Conservation (phyloP, 2,329 filamentous ascomycete genomes). For the Aspergillus sp. region DNA sequence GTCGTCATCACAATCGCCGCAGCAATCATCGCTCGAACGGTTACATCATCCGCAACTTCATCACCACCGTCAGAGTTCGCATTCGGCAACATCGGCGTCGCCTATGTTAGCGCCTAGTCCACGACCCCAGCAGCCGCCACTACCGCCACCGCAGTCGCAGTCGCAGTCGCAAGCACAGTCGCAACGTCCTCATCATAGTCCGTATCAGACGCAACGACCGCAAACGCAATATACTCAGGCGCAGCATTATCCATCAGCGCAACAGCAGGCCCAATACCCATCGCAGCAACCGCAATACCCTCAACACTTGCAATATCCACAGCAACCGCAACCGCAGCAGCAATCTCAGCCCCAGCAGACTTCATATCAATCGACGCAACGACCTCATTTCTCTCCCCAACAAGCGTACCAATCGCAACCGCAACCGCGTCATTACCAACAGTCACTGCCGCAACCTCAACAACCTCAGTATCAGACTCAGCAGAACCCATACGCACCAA, state of each 20-base stretch:
- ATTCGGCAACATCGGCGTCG: constrained; percentile 15
- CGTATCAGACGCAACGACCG: constrained; percentile 10
- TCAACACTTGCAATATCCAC: constrained; percentile 5
- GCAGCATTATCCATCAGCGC: constrained; percentile 11
- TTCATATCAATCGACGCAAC: constrained; percentile 3
- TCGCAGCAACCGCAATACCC: constrained; percentile 12
- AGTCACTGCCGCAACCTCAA: constrained; percentile 7
- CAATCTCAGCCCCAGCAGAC: neutral
- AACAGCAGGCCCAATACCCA: constrained; percentile 12
- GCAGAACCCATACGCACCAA: constrained; percentile 7
- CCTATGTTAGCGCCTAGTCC: constrained; percentile 19
- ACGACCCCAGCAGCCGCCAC: constrained; percentile 15
- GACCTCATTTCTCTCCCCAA: constrained; percentile 4
- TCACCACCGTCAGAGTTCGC: constrained; percentile 15
- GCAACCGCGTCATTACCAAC: constrained; percentile 5
- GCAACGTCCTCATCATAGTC: constrained; percentile 7
- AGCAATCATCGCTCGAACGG: constrained; percentile 22
- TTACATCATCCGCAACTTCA: constrained; percentile 8
- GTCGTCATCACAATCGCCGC: constrained; percentile 28
- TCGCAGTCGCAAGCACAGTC: constrained; percentile 20
- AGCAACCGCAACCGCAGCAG: constrained; percentile 5
- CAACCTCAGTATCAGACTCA: constrained; percentile 11
- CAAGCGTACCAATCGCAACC: constrained; percentile 9
- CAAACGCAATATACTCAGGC: constrained; percentile 13
- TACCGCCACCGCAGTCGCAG: constrained; percentile 23